Base-by-base conservation (phyloP, 306 rosid species). In the Ochetophila trinervis region DNA sequence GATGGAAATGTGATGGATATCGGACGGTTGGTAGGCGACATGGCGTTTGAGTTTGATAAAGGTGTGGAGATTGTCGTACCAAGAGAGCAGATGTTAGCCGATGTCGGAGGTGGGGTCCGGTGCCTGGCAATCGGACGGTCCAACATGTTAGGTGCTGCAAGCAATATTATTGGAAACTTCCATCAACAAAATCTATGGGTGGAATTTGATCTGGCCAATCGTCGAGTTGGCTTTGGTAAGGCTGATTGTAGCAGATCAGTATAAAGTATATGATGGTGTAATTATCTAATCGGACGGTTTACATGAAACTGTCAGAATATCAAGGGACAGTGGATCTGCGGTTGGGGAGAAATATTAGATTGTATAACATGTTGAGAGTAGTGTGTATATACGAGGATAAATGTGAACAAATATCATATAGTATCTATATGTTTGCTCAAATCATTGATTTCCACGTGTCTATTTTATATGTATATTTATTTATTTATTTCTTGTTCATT, bases 111-210 rank as follows among this genome's bases (percentile, higher is more conserved):
- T 30, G 83, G 95, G 67, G 83, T 93, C 74, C 84, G 76, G 22
- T 93, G 98, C 34, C 51, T 93, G 8, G 97, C 83, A 2, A 81
- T 93, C 7, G 98, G 98, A 32, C 88, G 86, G 77, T 87, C 98
- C 0, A 86, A 57, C 5, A 72, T 76, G 85, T 70, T 93, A 17
- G 95, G 98, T 18, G 78, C 86, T 5, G 86, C 82, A 7, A 78
- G 90, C n/a, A 93, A 87, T 72, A 86, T 93, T 21, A 84, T 93
- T 1, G 98, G 98, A 0, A 93, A 87, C 60, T 45, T 85, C 22
- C 97, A 93, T 63, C 98, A 93, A 63, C 93, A 84, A 36, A 87
- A 86, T 76, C 69, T 72, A 1, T 93, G 98, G 98, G 91, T 93
- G 20, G 98, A 93, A 51, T 93, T 85, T 36, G 98, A 93, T 76